Evolutionary conservation across 352 stramenopile species (phyloP).

Genomic region (Phytophthora multivora): DNA sequence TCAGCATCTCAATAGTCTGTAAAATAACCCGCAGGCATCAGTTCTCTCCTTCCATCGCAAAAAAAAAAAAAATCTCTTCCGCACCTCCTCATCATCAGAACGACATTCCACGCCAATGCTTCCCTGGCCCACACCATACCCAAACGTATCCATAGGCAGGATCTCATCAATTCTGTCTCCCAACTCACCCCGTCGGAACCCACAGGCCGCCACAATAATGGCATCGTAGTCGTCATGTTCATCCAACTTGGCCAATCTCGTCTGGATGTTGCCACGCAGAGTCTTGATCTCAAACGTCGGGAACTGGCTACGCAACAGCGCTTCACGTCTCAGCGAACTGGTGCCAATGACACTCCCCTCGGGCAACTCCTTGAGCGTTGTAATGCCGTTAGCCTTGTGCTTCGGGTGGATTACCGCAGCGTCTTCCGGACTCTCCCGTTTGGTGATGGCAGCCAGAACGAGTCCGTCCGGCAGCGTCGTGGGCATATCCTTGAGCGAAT

Average conservation of each 20-base stretch:
- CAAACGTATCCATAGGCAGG: slow-evolving; percentile 70
- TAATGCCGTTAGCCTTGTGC: slow-evolving; percentile 72
- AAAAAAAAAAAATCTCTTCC: background rate
- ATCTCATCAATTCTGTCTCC: slow-evolving; percentile 80
- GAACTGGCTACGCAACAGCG: slow-evolving; percentile 69
- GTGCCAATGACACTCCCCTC: slow-evolving; percentile 79
- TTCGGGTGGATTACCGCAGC: slow-evolving; percentile 84
- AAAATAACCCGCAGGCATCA: slow-evolving; percentile 3
- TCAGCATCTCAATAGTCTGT: slow-evolving; percentile 77
- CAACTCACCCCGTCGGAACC: slow-evolving; percentile 76
- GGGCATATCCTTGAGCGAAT: slow-evolving; percentile 92
- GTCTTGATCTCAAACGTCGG: slow-evolving; percentile 84
- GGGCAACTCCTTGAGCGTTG: slow-evolving; percentile 60
- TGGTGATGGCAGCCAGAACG: slow-evolving; percentile 79
- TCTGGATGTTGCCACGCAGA: slow-evolving; percentile 90
- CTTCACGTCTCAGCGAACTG: slow-evolving; percentile 83
- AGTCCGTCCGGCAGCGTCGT: slow-evolving; percentile 80
- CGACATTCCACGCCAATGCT: slow-evolving; percentile 89
- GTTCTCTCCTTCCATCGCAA: background rate
- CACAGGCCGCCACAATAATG: slow-evolving; percentile 86
- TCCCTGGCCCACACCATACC: slow-evolving; percentile 84
- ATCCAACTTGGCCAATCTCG: slow-evolving; percentile 84
- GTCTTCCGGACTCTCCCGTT: slow-evolving; percentile 86
- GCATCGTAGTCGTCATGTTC: slow-evolving; percentile 85
- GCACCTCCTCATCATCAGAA: slow-evolving; percentile 61